These are phyloP conservation scores for Themeda triandra DNA, from an alignment of 176 grass and related monocot genomes.

Conservation along the genomic window DNA sequence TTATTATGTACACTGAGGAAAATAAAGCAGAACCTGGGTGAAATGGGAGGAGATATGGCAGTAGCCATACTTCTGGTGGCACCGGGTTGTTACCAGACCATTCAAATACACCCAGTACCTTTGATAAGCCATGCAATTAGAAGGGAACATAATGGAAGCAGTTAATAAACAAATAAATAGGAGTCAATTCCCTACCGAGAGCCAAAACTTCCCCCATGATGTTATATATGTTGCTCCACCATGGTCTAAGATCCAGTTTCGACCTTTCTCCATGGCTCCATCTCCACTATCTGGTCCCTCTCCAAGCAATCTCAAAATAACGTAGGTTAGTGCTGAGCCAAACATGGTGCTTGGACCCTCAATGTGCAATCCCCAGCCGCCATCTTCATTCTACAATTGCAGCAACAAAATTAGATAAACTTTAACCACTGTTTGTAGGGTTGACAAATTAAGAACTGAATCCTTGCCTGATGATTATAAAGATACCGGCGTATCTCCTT, in stretches of 20 bases:
- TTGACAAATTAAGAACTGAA: background rate
- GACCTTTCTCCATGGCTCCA: constrained; percentile 82
- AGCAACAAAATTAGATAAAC: constrained; percentile 21
- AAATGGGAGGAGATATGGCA: constrained; percentile 78
- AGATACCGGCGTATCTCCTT: constrained; percentile 82
- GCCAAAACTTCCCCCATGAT: constrained; percentile 98
- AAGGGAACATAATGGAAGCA: constrained; percentile 28
- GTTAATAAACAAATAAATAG: constrained; percentile 6
- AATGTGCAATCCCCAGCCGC: constrained; percentile 96
- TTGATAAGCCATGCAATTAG: constrained; percentile 30
- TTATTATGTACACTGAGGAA: background rate
- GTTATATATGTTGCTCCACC: constrained; percentile 82
- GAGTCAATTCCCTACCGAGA: constrained; percentile 45
- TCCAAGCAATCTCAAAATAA: constrained; percentile 85
- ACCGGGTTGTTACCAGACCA: constrained; percentile 96
- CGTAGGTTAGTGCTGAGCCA: constrained; percentile 81
- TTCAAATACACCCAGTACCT: constrained; percentile 98
- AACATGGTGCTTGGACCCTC: constrained; percentile 93
- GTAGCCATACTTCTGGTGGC: constrained; percentile 91
- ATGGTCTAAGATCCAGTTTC: constrained; percentile 88
- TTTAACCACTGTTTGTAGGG: background rate
- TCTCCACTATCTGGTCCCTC: constrained; percentile 60
- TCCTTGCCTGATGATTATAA: constrained; percentile 85
- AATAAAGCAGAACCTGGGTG: constrained; percentile 65
- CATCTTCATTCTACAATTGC: constrained; percentile 76